A percentile compares a stretch with the other conserved stretches of the same genome.
Conservation (phyloP, 495 filamentous ascomycete genomes). For the Hypoxylon cercidicola region DNA sequence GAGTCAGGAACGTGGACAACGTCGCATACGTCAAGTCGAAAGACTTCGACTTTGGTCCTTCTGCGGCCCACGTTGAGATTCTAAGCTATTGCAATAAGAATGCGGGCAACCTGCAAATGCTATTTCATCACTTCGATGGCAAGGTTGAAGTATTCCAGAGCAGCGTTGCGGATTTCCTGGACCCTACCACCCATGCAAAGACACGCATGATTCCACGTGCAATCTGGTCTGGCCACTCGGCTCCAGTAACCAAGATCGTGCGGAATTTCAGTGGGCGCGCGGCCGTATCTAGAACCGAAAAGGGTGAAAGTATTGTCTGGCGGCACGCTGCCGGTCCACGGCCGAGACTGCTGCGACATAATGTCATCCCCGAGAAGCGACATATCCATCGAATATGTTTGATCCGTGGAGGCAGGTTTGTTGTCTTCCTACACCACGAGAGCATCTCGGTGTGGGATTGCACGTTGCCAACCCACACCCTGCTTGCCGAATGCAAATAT, state of each 20-base stretch:
- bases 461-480: conserved; percentile 62
- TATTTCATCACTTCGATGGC: conserved; percentile 90
- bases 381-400: conserved; percentile 88
- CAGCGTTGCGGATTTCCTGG: conserved; percentile 82
- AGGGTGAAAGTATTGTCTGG: conserved; percentile 87
- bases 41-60: conserved; percentile 69
- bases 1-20: conserved; percentile 82
- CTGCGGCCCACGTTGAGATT: conserved; percentile 69
- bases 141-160: conserved; percentile 82
- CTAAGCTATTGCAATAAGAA: conserved; percentile 73
- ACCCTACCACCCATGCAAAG: conserved; percentile 73
- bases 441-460: conserved; percentile 85
- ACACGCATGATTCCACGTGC: conserved; percentile 65
- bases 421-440: conserved; percentile 83
- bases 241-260: conserved; percentile 82
- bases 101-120: conserved; percentile 73
- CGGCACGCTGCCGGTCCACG: conserved; percentile 64
- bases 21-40: conserved; percentile 78
- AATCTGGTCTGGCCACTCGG: conserved; percentile 87
- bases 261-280: conserved; percentile 82
- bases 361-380: conserved; percentile 71
- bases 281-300: conserved; percentile 80
- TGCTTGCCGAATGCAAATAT: conserved; percentile 69
- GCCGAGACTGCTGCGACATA: conserved; percentile 72
- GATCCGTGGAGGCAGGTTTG: conserved; percentile 76